phyloP scores from a whole-genome alignment of 768 basidiomycete genomes.

The Russula sp. region DNA sequence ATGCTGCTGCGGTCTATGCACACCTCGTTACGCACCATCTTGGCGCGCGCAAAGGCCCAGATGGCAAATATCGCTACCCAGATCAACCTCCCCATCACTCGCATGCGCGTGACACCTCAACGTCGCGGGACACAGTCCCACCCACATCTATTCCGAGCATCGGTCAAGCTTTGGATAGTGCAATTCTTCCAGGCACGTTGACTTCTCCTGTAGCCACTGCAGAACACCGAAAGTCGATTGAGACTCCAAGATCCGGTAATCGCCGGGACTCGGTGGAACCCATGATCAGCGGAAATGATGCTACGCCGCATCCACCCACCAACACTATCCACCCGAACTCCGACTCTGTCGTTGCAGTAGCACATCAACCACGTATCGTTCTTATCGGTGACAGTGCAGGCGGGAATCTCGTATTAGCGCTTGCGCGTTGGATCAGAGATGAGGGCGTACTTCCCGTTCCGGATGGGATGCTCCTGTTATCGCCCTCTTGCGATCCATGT shows the following conservation, averaged over 20 bases:
- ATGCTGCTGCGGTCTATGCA: slow-evolving; percentile 48
- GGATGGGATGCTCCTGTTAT: slow-evolving; percentile 43
- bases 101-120: background rate
- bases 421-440: slow-evolving; percentile 49
- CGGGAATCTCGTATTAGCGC: slow-evolving; percentile 46
- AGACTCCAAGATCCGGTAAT: background rate
- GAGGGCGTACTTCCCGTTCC: slow-evolving; percentile 42
- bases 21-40: slow-evolving; percentile 35
- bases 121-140: no score
- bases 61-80: slow-evolving; percentile 27
- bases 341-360: slow-evolving; percentile 22
- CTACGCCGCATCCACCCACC: background rate
- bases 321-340: background rate
- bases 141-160: background rate
- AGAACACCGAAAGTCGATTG: background rate
- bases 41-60: slow-evolving; percentile 21
- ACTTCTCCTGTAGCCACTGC: background rate
- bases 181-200: background rate
- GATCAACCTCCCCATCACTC: slow-evolving; percentile 20
- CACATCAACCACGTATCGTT: slow-evolving; percentile 32
- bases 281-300: slow-evolving; percentile 19
- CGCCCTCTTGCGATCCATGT: slow-evolving; percentile 37
- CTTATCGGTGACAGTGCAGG: slow-evolving; percentile 53
- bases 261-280: slow-evolving; percentile 6
- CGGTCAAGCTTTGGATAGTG: background rate